Evolutionary conservation across 202 grass and related monocot species (phyloP).

Genomic region (Zoysia matrella): DNA sequence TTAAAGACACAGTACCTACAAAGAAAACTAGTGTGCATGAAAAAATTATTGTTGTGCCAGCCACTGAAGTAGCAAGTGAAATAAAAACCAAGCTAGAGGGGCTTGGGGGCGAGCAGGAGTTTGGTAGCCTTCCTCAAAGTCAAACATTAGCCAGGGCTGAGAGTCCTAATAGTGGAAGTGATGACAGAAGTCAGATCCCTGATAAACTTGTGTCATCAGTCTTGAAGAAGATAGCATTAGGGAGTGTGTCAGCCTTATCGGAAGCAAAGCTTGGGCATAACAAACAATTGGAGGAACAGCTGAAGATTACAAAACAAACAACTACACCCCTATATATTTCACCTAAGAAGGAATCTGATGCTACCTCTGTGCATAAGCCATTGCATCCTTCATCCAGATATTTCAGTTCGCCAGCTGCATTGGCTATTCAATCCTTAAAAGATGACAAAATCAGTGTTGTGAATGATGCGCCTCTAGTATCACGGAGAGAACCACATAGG

Average conservation of each 20-base stretch:
- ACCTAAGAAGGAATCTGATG: constrained; percentile 74
- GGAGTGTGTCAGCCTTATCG: constrained; percentile 48
- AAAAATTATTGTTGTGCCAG: constrained; percentile 57
- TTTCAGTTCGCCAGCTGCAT: constrained; percentile 78
- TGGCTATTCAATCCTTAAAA: constrained; percentile 67
- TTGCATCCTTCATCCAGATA: constrained; percentile 89
- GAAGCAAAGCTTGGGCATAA: constrained; percentile 49
- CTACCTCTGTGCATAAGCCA: constrained; percentile 65
- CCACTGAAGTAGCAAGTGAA: constrained; percentile 50
- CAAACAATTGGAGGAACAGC: constrained; percentile 44
- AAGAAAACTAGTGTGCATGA: constrained; percentile 47
- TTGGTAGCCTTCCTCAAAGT: constrained; percentile 54
- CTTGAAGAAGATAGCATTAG: constrained; percentile 58
- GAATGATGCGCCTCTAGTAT: constrained; percentile 28
- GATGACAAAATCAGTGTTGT: constrained; percentile 43
- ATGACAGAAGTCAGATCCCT: constrained; percentile 51
- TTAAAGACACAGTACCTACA: constrained; percentile 42
- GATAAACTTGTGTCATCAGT: constrained; percentile 53
- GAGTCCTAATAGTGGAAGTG: constrained; percentile 53
- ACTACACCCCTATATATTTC: constrained; percentile 77
- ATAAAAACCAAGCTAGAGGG: constrained; percentile 63
- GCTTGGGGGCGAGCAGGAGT: constrained; percentile 38
- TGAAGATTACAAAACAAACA: constrained; percentile 54
- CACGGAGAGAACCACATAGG: constrained; percentile 6
- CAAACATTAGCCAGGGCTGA: constrained; percentile 51